Conservation (phyloP, 1,284 basidiomycete genomes). For the Schizophyllum commune region DNA sequence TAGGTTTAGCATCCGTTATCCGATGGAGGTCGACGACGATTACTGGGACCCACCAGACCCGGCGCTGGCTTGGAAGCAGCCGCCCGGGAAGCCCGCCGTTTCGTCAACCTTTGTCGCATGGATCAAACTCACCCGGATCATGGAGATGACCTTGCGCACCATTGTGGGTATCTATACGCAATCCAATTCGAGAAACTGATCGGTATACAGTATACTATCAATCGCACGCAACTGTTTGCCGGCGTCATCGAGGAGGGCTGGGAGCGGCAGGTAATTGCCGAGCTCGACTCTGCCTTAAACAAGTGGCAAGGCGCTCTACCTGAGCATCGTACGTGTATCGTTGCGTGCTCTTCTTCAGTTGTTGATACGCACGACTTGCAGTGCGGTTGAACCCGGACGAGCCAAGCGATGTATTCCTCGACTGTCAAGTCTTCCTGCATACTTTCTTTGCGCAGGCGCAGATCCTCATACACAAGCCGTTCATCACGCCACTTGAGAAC, state of each 20-base stretch:
- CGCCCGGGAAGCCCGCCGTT: conserved; percentile 16
- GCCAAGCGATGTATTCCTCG: conserved; percentile 29
- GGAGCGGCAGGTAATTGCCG: conserved; percentile 38
- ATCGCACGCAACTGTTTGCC: conserved; percentile 29
- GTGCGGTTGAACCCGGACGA: conserved; percentile 40
- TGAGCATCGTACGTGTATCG: conserved; percentile 17
- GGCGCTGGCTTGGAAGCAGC: conserved; percentile 7
- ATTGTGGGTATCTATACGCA: no score
- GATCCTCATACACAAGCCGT: conserved; percentile 45
- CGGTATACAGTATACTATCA: conserved; percentile 34
- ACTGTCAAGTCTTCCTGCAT: conserved; percentile 38
- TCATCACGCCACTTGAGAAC: conserved; percentile 30
- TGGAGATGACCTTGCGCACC: no score
- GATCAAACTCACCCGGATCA: no score
- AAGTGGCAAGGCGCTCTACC: conserved; percentile 43
- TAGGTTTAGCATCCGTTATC: conserved; percentile 39
- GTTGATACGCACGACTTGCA: conserved; percentile 8
- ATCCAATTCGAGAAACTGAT: background rate
- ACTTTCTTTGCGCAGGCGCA: conserved; percentile 38
- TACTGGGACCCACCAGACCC: conserved; percentile 30
- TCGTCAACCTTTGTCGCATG: conserved; percentile 15
- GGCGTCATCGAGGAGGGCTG: conserved; percentile 29
- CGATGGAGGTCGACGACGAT: conserved; percentile 44
- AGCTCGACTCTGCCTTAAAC: conserved; percentile 43
- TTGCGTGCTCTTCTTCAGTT: background rate